Conservation (phyloP, 306 rosid genomes). For the Dryas drummondii region DNA sequence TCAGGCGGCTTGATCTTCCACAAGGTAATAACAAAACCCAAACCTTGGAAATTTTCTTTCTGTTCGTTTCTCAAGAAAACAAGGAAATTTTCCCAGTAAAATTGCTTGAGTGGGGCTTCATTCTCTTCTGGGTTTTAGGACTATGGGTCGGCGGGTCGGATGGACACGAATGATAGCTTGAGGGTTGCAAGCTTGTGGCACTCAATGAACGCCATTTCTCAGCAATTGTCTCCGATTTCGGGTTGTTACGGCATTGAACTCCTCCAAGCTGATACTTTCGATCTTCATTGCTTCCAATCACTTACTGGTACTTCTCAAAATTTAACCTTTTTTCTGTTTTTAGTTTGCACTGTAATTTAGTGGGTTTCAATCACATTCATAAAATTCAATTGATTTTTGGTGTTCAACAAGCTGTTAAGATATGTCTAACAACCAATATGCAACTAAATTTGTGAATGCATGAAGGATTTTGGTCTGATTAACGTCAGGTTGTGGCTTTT, state of each 20-base stretch:
- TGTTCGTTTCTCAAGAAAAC: too few species aligned
- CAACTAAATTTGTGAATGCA: not conserved
- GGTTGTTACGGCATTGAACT: constrained; percentile 87
- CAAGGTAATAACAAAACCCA: constrained; percentile 46
- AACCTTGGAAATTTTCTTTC: too few species aligned
- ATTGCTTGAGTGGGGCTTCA: too few species aligned
- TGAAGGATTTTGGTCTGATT: not conserved
- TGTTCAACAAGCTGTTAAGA: not conserved
- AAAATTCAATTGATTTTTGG: not conserved
- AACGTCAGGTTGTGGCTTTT: not conserved
- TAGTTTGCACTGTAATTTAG: not conserved
- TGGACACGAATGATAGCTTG: constrained; percentile 94
- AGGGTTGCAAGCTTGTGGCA: constrained; percentile 97
- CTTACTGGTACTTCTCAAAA: constrained; percentile 51
- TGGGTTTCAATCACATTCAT: not conserved
- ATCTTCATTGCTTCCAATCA: constrained; percentile 92
- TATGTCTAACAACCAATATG: not conserved
- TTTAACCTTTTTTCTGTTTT: not conserved
- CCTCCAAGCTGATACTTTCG: constrained; percentile 89
- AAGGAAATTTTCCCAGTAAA: too few species aligned
- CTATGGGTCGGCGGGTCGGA: constrained; percentile 80
- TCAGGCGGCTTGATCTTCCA: constrained; percentile 92
- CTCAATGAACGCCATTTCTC: constrained; percentile 97
- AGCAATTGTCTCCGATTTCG: constrained; percentile 71
- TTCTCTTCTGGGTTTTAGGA: constrained; percentile 37